Base-by-base conservation (phyloP, 345 rosid species). In the Microcos paniculata region DNA sequence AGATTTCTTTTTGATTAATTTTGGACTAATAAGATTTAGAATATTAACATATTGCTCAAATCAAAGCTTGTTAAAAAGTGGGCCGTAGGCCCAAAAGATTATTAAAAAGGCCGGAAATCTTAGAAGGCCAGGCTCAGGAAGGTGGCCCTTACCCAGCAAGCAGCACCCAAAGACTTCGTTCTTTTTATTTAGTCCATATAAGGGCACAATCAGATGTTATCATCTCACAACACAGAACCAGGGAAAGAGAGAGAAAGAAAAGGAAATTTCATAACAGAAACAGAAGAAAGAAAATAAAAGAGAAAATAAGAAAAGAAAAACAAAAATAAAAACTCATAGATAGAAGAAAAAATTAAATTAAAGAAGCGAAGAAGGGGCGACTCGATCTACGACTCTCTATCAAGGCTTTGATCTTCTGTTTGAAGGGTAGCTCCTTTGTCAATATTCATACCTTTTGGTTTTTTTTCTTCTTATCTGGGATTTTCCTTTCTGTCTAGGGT, bases 401-500 rank as follows among this genome's bases (percentile, higher is more conserved):
- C 58, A 14, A 16, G 30, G 57, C 19, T 48, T 74, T 73, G 31
- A 45, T 73, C 76, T 46, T 58, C 13, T 4, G 40, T 46, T 46
- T 73, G n/a, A 28, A 48, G 62, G 56, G 77, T 74, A 62, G 8
- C 42, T 49, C 35, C 2, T 62, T 62, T 48, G 28, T 38, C 2
- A 21, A 58, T 46, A 49, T 14, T 23, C 35, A 14, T 61, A 61
- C 35, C 21, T 43, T 56, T 30, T 13, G 6, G n/a, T n/a, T n/a
- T 19, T 63, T 38, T 16, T 30, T 46, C 49, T 30, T 6, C 40
- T 5, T 11, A 51, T 4, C n/a, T n/a, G n/a, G n/a, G n/a, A n/a
- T n/a, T n/a, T 49, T 70, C 0, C 19, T 52, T 70, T 19, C 28
- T 55, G 40, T 62, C 46, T 68, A 48, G 72, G 57, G 72, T 68